phyloP scores from a whole-genome alignment of 2,329 filamentous ascomycete genomes.

The Phyllosticta paracitricarpa region DNA sequence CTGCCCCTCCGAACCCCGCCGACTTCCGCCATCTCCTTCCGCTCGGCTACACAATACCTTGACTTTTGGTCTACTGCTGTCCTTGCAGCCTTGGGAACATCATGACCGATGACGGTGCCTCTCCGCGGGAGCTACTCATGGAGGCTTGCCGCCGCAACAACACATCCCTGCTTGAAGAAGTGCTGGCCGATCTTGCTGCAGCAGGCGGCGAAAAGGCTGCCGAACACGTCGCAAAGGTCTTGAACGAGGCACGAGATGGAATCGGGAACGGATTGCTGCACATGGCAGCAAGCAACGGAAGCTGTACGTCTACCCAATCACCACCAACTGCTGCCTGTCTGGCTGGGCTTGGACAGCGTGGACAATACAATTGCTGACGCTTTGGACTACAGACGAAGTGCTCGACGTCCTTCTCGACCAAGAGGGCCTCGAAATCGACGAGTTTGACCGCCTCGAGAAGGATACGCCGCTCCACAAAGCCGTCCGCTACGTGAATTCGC shows the following conservation, averaged over 20 bases:
- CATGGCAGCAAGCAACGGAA: conserved; percentile 74
- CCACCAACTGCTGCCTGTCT: not conserved
- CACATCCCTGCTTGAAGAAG: conserved; percentile 67
- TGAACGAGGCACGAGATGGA: conserved; percentile 78
- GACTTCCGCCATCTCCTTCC: not conserved
- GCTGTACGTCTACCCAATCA: conserved; percentile 52
- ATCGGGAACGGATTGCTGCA: conserved; percentile 86
- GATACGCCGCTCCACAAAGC: conserved; percentile 75
- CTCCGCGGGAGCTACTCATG: conserved; percentile 73
- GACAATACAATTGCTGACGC: not conserved
- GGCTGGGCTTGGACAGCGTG: not conserved
- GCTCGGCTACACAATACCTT: not conserved
- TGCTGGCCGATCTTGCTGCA: conserved; percentile 47
- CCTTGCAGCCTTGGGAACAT: not conserved
- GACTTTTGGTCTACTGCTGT: not conserved
- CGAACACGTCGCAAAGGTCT: conserved; percentile 58
- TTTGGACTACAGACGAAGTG: conserved; percentile 51
- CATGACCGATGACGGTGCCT: conserved; percentile 57
- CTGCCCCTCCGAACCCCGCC: conserved; percentile 7
- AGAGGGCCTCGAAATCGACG: conserved; percentile 76
- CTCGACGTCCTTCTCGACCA: conserved; percentile 78
- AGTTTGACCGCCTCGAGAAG: conserved; percentile 56
- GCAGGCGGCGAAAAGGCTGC: conserved; percentile 44
- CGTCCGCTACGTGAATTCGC: conserved; percentile 64
- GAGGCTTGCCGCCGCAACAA: conserved; percentile 94